phyloP scores from a whole-genome alignment of 2,329 filamentous ascomycete genomes.

The Plenodomus lindquistii region DNA sequence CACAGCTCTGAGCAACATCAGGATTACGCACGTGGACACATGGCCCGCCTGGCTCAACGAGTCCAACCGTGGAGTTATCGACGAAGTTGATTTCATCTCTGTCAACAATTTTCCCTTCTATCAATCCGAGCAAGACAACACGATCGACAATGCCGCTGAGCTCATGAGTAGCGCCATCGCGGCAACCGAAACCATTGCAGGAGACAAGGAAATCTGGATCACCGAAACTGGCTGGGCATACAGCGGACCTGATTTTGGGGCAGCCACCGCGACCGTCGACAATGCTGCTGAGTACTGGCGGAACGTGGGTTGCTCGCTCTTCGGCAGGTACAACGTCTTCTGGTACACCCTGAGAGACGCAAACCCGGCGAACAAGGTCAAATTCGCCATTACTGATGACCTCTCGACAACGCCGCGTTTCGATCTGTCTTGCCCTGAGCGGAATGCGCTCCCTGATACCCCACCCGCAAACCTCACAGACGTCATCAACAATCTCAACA shows the following conservation, averaged over 20 bases:
- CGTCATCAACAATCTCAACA: conserved; percentile 17
- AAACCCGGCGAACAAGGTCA: conserved; percentile 62
- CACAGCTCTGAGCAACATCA: conserved; percentile 60
- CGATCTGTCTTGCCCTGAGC: conserved; percentile 56
- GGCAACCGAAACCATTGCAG: conserved; percentile 34
- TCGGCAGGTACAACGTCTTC: conserved; percentile 39
- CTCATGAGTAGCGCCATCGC: conserved; percentile 34
- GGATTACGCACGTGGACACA: conserved; percentile 48
- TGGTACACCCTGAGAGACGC: conserved; percentile 43
- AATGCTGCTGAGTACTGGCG: conserved; percentile 41
- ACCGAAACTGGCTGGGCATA: conserved; percentile 46
- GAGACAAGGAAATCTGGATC: conserved; percentile 43
- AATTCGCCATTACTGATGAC: conserved; percentile 61
- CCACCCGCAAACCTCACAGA: conserved; percentile 6
- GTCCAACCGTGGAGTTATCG: conserved; percentile 41
- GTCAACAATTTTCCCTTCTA: conserved; percentile 46
- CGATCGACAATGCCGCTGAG: conserved; percentile 48
- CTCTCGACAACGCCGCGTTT: conserved; percentile 57
- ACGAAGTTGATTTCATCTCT: conserved; percentile 43
- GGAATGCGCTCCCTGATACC: conserved; percentile 16
- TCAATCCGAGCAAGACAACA: conserved; percentile 37
- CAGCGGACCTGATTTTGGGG: conserved; percentile 33
- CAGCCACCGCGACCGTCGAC: conserved; percentile 30
- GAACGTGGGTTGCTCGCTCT: conserved; percentile 39
- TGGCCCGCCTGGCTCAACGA: conserved; percentile 43